Conservation (phyloP, 176 grass and related monocot species). For the Zoysia japonica region DNA sequence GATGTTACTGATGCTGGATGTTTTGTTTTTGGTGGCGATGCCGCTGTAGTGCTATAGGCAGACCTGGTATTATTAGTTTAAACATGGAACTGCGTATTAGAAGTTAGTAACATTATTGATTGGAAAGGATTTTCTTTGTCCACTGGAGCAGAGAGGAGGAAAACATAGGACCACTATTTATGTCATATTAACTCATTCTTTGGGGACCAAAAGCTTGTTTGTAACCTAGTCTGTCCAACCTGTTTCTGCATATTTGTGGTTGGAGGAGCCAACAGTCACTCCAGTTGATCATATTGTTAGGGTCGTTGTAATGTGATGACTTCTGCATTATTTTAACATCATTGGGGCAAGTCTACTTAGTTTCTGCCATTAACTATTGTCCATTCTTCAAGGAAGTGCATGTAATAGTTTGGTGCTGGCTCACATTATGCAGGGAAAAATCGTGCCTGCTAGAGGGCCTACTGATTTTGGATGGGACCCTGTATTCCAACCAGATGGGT, state of each 20-base stretch:
- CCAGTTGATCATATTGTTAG: background rate
- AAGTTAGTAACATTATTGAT: background rate
- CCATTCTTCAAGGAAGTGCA: background rate
- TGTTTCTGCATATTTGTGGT: background rate
- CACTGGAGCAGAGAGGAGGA: background rate
- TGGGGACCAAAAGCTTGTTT: background rate
- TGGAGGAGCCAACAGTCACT: background rate
- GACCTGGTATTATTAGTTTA: background rate
- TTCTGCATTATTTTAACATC: background rate
- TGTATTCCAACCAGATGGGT: constrained; percentile 89
- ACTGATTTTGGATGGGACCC: constrained; percentile 98
- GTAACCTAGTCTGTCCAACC: background rate
- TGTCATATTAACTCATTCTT: background rate
- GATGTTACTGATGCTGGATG: background rate
- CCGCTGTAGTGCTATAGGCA: background rate
- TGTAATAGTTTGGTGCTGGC: constrained; percentile 16
- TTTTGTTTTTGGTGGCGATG: background rate
- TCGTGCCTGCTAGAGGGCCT: constrained; percentile 80
- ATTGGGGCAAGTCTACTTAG: background rate
- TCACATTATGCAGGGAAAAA: constrained; percentile 62
- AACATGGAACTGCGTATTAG: background rate
- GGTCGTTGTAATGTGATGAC: constrained; percentile 4
- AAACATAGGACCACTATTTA: background rate
- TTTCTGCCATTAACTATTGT: background rate
- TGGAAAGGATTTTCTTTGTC: background rate